Evolutionary conservation across 306 rosid species (phyloP).

Genomic region (Corylus heterophylla): DNA sequence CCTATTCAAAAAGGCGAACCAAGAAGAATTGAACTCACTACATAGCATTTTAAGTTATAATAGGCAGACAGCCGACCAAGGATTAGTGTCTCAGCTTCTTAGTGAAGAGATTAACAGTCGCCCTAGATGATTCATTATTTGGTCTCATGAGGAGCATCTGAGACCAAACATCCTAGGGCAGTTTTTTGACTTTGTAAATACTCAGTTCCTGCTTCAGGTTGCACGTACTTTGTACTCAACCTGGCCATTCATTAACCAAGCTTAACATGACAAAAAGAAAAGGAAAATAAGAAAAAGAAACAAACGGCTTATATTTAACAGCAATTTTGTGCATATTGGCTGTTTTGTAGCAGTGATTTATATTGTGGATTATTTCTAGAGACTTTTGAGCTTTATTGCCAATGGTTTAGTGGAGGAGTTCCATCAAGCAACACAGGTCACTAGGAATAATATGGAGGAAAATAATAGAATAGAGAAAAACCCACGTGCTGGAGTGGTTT

Average conservation of each 20-base stretch:
- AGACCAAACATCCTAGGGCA: slow-evolving; percentile 38
- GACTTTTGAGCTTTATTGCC: too few relatives aligned
- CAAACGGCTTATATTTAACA: slow-evolving; percentile 16
- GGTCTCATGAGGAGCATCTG: slow-evolving; percentile 33
- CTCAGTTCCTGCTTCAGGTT: slow-evolving; percentile 47
- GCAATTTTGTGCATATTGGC: slow-evolving; percentile 15
- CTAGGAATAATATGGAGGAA: too few relatives aligned
- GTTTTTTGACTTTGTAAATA: slow-evolving; percentile 46
- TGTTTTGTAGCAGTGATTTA: background rate
- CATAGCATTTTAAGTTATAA: slow-evolving; percentile 59
- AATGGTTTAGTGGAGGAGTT: too few relatives aligned
- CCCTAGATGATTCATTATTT: slow-evolving; percentile 48
- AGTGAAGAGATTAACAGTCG: slow-evolving; percentile 62
- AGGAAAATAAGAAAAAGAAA: slow-evolving; percentile 9
- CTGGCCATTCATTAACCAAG: slow-evolving; percentile 40
- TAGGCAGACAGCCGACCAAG: slow-evolving; percentile 45
- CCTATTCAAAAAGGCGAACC: slow-evolving; percentile 67
- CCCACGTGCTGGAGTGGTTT: too few relatives aligned
- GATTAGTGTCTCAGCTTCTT: slow-evolving; percentile 55
- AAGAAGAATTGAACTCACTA: slow-evolving; percentile 71
- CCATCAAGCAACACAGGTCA: too few relatives aligned
- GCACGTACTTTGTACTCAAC: slow-evolving; percentile 46
- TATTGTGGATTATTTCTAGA: too few relatives aligned
- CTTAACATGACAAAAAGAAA: slow-evolving; percentile 35
- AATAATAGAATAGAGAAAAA: too few relatives aligned